Percentiles rank a stretch among this genome's conserved stretches.
Evolutionary conservation across 257 asterid genomes (phyloP).

Genomic region (Henckelia pumila): DNA sequence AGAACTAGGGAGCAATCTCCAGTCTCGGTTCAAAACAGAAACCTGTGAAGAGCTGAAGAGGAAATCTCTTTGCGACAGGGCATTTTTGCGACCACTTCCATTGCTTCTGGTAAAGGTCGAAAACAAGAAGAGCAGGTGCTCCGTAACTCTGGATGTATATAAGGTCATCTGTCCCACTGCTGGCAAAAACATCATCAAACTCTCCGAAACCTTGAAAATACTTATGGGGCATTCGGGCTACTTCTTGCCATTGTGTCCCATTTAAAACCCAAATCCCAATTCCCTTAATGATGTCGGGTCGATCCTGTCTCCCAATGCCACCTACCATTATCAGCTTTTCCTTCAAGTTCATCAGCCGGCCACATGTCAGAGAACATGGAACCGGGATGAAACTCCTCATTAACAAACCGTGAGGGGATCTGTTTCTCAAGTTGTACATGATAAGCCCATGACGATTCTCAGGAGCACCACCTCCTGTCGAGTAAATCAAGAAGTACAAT

Average conservation of each 20-base stretch:
- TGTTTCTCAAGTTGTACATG: conserved; percentile 44
- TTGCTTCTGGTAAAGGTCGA: conserved; percentile 51
- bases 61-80: conserved; percentile 83
- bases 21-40: conserved; percentile 92
- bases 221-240: conserved; percentile 83
- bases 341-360: conserved; percentile 81
- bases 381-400: conserved; percentile 69
- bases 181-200: conserved; percentile 88
- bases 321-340: conserved; percentile 90
- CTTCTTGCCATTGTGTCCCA: conserved; percentile 77
- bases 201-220: conserved; percentile 94
- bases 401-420: conserved; percentile 40
- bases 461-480: conserved; percentile 57
- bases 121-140: conserved; percentile 75
- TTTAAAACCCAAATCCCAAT: conserved; percentile 77
- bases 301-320: conserved; percentile 81
- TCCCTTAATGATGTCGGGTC: conserved; percentile 81
- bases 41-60: conserved; percentile 92
- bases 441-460: conserved; percentile 75
- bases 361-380: conserved; percentile 85
- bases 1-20: conserved; percentile 57
- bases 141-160: conserved; percentile 92
- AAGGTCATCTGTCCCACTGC: conserved; percentile 81
- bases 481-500: conserved; percentile 70
- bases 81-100: conserved; percentile 97